Evolutionary conservation across 2,329 filamentous ascomycete genomes (phyloP).

Genomic region (Fusarium brevicatenulatum): DNA sequence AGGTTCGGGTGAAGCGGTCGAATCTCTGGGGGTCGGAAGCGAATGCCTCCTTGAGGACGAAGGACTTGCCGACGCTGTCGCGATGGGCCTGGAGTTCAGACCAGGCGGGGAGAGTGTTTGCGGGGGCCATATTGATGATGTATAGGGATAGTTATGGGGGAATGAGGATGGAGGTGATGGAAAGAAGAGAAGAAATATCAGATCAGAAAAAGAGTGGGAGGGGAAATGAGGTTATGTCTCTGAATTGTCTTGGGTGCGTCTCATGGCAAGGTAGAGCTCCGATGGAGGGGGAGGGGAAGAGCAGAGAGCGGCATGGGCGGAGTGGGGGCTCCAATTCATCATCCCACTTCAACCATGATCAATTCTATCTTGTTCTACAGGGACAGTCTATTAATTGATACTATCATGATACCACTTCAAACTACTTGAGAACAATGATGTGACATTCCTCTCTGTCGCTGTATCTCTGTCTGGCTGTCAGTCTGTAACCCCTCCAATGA

Average conservation of each 20-base stretch:
- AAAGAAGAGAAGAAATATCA: not conserved
- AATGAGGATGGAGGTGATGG: not conserved
- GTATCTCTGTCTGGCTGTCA: too few species aligned
- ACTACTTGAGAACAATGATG: not conserved
- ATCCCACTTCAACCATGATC: constrained; percentile 30
- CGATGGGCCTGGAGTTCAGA: constrained; percentile 91
- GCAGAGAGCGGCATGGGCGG: constrained; percentile 16
- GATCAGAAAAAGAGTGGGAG: constrained; percentile 16
- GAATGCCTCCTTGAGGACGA: constrained; percentile 94
- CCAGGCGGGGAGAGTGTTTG: constrained; percentile 88
- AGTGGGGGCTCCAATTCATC: constrained; percentile 39
- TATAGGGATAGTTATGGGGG: not conserved
- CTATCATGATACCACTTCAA: constrained; percentile 27
- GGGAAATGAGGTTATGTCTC: constrained; percentile 29
- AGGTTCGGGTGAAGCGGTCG: constrained; percentile 87
- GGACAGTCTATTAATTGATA: constrained; percentile 2
- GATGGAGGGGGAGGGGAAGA: constrained; percentile 26
- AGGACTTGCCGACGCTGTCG: constrained; percentile 84
- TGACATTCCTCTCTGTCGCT: not conserved
- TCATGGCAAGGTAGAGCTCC: not conserved
- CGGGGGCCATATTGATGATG: constrained; percentile 73
- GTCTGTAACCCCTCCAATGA: constrained; percentile 36
- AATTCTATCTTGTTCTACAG: not conserved
- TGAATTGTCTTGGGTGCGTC: constrained; percentile 14
- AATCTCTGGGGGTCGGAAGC: constrained; percentile 88